Evolutionary conservation across 169 alveolate species (phyloP).

Genomic region (Pseudocohnilembus persalinus): DNA sequence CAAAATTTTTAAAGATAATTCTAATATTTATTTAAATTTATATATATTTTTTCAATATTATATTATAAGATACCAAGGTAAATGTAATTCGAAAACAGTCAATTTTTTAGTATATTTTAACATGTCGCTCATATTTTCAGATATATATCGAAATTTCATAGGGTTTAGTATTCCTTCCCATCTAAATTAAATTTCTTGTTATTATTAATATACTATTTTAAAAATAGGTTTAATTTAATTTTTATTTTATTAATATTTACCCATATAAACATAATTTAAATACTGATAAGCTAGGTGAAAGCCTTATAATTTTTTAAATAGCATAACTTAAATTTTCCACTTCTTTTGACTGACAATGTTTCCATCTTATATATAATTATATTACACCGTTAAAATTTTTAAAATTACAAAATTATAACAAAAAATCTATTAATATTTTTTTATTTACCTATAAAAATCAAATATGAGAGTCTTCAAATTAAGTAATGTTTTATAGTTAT

Average conservation of each 20-base stretch:
- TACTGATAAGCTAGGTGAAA: background rate
- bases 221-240: background rate
- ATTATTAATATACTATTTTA: too few relatives aligned
- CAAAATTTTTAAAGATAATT: too few relatives aligned
- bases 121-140: background rate
- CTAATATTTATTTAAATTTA: background rate
- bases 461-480: background rate
- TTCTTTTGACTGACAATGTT: background rate
- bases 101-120: too few relatives aligned
- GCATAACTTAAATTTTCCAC: background rate
- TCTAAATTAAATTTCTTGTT: too few relatives aligned
- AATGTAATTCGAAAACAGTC: background rate
- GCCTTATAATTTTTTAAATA: too few relatives aligned
- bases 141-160: too few relatives aligned
- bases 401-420: too few relatives aligned
- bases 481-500: too few relatives aligned
- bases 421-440: too few relatives aligned
- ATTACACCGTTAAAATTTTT: background rate
- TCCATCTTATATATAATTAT: background rate
- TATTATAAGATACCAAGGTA: background rate
- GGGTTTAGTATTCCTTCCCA: background rate
- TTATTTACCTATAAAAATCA: background rate
- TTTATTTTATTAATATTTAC: background rate
- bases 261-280: background rate
- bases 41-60: too few relatives aligned